phyloP scores from a whole-genome alignment of 2,329 filamentous ascomycete genomes.

The Aspergillus unguis region DNA sequence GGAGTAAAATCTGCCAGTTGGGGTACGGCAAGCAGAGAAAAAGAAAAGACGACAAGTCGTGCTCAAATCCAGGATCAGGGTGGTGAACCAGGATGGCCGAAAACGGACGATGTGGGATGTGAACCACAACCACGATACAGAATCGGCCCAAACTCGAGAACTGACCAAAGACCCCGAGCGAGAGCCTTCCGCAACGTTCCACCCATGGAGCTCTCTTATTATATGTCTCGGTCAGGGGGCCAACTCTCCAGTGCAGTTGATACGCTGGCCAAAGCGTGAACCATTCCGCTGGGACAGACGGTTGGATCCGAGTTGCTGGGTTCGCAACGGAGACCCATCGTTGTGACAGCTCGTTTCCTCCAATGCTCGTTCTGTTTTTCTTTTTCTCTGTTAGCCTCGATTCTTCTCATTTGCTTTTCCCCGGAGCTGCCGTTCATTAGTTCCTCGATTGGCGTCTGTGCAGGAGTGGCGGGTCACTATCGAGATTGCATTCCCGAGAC shows the following conservation, averaged over 20 bases:
- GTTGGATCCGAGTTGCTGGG: constrained; percentile 13
- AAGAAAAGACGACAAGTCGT: constrained; percentile 5
- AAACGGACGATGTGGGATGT: constrained; percentile 8
- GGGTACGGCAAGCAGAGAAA: background rate
- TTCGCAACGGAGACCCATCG: constrained; percentile 2
- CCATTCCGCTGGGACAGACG: constrained; percentile 16
- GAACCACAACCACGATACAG: constrained; percentile 4
- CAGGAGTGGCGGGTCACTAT: constrained; percentile 7
- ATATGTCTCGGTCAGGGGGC: constrained; percentile 11
- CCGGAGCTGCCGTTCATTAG: constrained; percentile 10
- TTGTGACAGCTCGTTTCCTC: constrained; percentile 1
- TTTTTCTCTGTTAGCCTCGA: constrained; percentile 4
- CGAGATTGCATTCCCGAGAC: constrained; percentile 3
- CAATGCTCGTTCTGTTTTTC: background rate
- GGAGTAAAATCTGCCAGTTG: constrained; percentile 5
- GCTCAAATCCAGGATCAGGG: constrained; percentile 2
- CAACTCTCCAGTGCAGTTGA: background rate
- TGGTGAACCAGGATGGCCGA: constrained; percentile 5
- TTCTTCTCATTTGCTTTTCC: constrained; percentile 9
- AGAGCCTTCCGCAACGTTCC: constrained; percentile 1
- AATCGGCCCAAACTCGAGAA: background rate
- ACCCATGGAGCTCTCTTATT: constrained; percentile 8
- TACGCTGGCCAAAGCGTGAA: constrained; percentile 15
- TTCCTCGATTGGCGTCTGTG: constrained; percentile 1
- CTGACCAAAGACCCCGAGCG: background rate